Base-by-base conservation (phyloP, 768 basidiomycete species). In the Lyophyllum atratum region DNA sequence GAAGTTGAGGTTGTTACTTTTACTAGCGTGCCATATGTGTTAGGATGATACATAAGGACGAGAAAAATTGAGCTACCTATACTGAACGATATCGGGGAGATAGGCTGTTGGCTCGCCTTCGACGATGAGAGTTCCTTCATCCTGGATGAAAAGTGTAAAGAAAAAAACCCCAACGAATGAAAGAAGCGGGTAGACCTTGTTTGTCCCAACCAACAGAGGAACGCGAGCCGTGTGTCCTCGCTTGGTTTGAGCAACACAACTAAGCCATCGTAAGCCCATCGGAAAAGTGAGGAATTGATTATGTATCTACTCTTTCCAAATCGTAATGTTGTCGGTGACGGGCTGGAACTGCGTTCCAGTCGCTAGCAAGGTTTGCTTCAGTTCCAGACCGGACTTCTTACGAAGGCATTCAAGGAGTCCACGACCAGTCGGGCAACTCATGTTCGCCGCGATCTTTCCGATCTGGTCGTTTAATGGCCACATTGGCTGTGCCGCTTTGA, bases 101-200 rank as follows among this genome's bases (percentile, higher is more conserved):
- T 73, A 71, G n/a, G 72, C 70, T 2, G 70, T 71, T 24, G 67
- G 66, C 52, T 73, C 70, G 19, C 68, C 69, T 59, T 73, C 72
- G 19, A 71, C 69, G 25, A 73, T 73, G 3, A 73, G 55, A 11
- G 69, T 73, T 21, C 70, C 70, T 37, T 73, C 72, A 34, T 73
- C 70, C 68, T 71, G 37, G 8, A 40, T 28, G 10, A 43, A 15
- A n/a, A 22, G 17, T 10, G 11, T 17, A 48, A 14, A 55, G 33
- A n/a, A 24, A 24, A 22, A 37, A 4, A 21, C 12, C 19, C 12
- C 24, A n/a, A 19, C 12, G 29, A 47, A 47, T 1, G 24, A 25
- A 24, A 17, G 8, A 22, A 42, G 11, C 34, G 34, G 21, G 4
- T 42, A 42, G 21, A 66, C 69, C 62, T 72, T 73, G 47, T 72